Conservation (phyloP, 1,139 yeast species). For the Kodamaea plutei region DNA sequence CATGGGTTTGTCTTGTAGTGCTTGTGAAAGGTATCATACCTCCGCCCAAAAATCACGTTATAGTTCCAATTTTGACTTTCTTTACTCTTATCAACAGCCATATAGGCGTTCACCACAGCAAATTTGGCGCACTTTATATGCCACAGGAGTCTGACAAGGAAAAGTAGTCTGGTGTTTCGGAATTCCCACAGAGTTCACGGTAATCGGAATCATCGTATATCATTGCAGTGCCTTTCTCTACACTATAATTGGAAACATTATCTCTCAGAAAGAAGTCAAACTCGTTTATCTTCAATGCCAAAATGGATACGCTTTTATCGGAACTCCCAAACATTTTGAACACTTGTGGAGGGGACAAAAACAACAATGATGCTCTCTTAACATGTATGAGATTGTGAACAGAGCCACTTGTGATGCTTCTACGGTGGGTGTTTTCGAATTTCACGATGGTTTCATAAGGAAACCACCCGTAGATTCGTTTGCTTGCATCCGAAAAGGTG, state of each 20-base stretch:
- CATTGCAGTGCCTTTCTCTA: constrained; percentile 16
- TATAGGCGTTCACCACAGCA: too few species aligned
- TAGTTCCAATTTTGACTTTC: too few species aligned
- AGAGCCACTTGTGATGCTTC: constrained; percentile 31
- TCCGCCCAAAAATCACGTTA: too few species aligned
- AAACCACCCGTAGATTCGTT: constrained; percentile 28
- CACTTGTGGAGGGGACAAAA: constrained; percentile 10
- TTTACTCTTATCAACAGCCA: too few species aligned
- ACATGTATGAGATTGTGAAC: constrained; percentile 22
- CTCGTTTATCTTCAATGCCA: constrained; percentile 23
- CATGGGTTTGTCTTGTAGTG: too few species aligned
- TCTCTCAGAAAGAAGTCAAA: constrained; percentile 30
- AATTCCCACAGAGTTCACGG: background rate
- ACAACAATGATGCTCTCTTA: constrained; percentile 24
- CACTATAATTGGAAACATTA: constrained; percentile 18
- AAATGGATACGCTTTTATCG: constrained; percentile 3
- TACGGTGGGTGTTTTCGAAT: constrained; percentile 29
- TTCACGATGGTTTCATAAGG: constrained; percentile 24
- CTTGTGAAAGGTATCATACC: too few species aligned
- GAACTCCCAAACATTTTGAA: constrained; percentile 4
- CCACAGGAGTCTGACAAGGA: too few species aligned
- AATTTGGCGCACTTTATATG: too few species aligned
- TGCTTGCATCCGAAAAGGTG: constrained; percentile 29
- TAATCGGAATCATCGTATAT: constrained; percentile 19
- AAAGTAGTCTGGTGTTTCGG: too few species aligned